Evolutionary conservation across 495 filamentous ascomycete genomes (phyloP).

Genomic region (Jackrogersella multiformis): DNA sequence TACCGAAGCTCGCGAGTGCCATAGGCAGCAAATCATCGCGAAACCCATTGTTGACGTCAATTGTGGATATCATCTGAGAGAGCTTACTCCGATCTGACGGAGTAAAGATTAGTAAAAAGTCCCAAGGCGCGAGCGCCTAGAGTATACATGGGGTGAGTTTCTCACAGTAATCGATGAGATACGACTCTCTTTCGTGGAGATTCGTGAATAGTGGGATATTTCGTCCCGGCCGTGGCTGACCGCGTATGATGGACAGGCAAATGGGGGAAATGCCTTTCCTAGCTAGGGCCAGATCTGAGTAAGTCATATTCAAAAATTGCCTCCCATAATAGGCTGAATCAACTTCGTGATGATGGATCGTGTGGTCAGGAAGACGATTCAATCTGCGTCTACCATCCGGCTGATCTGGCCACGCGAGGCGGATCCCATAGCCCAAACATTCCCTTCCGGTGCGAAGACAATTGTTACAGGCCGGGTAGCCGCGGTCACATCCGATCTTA

Average conservation of each 20-base stretch:
- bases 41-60: constrained; percentile 48
- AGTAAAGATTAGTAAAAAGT: constrained; percentile 22
- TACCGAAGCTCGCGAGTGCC: constrained; percentile 41
- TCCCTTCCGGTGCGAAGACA: constrained; percentile 49
- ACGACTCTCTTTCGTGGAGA: constrained; percentile 42
- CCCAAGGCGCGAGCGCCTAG: background rate
- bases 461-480: constrained; percentile 51
- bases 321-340: constrained; percentile 42
- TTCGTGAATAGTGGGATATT: constrained; percentile 39
- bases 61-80: constrained; percentile 51
- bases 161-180: constrained; percentile 48
- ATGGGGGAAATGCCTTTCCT: constrained; percentile 44
- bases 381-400: constrained; percentile 49
- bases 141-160: background rate
- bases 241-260: constrained; percentile 33
- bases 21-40: constrained; percentile 48
- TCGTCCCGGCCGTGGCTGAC: constrained; percentile 38
- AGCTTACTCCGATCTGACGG: constrained; percentile 42
- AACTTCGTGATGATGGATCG: constrained; percentile 42
- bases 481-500: constrained; percentile 53
- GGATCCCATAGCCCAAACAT: constrained; percentile 52
- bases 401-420: constrained; percentile 50
- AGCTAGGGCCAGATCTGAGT: constrained; percentile 41
- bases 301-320: constrained; percentile 47
- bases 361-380: constrained; percentile 41